These are phyloP conservation scores for Leishmania martiniquensis DNA, from an alignment of 208 protist genomes.

Conservation along the genomic window DNA sequence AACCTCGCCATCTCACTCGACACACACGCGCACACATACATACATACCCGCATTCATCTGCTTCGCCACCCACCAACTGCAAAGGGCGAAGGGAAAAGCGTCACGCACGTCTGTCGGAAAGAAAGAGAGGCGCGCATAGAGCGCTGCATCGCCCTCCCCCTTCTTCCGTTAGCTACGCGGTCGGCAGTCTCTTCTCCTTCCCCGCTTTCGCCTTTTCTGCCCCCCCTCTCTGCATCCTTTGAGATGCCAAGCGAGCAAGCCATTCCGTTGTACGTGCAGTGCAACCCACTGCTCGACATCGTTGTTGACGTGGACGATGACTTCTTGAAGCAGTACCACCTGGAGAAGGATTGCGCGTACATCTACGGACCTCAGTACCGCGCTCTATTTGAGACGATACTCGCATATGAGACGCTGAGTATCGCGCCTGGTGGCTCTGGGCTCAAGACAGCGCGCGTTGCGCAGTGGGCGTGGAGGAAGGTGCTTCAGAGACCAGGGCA, in stretches of 20 bases:
- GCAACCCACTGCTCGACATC: conserved; percentile 99
- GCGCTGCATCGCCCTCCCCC: background rate
- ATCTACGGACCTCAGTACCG: conserved; percentile 83
- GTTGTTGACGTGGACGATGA: conserved; percentile 91
- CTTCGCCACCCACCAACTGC: background rate
- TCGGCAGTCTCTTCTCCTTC: background rate
- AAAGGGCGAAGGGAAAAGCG: background rate
- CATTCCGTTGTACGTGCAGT: conserved; percentile 75
- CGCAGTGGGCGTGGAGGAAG: conserved; percentile 86
- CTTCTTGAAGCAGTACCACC: conserved; percentile 92
- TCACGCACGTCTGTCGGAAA: no score
- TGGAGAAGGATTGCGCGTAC: conserved; percentile 87
- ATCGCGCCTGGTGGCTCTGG: conserved; percentile 97
- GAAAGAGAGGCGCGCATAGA: background rate
- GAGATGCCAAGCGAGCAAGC: conserved; percentile 28
- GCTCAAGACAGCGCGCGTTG: conserved; percentile 97
- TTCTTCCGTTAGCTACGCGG: background rate
- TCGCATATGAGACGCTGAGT: conserved; percentile 91
- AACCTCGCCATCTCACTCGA: background rate
- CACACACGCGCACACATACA: no score
- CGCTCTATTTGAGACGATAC: conserved; percentile 95
- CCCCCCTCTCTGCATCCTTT: conserved; percentile 18
- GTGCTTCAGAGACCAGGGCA: conserved; percentile 78
- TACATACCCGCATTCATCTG: background rate
- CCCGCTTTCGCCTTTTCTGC: background rate